Conservation (phyloP, 345 rosid species). For the Toxicodendron radicans region DNA sequence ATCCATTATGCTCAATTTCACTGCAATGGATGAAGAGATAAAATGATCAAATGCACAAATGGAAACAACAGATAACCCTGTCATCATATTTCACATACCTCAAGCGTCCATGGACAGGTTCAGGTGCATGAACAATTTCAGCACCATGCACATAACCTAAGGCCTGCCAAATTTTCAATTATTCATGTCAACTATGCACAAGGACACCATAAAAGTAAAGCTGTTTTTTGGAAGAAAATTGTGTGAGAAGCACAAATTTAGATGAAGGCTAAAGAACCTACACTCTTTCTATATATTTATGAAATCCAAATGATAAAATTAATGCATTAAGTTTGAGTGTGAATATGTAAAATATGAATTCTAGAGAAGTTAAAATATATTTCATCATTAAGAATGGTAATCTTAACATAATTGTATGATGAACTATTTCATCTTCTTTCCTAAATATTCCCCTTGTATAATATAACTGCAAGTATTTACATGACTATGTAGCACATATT, state of each 20-base stretch:
- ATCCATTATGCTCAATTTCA: slow-evolving; percentile 83
- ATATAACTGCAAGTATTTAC: too few species aligned
- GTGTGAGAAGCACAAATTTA: not conserved
- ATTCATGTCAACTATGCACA: slow-evolving; percentile 6
- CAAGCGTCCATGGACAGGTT: slow-evolving; percentile 94
- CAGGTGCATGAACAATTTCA: slow-evolving; percentile 76
- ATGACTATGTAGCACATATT: too few species aligned
- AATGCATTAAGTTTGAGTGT: not conserved
- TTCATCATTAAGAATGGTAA: too few species aligned
- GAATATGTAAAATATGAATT: not conserved
- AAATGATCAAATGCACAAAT: slow-evolving; percentile 6
- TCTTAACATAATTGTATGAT: too few species aligned
- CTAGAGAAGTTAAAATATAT: too few species aligned
- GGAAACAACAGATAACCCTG: slow-evolving; percentile 9
- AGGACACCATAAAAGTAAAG: not conserved
- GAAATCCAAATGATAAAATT: too few species aligned
- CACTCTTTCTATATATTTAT: too few species aligned
- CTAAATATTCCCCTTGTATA: too few species aligned
- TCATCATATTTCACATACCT: slow-evolving; percentile 52
- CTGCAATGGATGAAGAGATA: slow-evolving; percentile 36
- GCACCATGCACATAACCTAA: slow-evolving; percentile 92
- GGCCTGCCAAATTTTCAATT: slow-evolving; percentile 55
- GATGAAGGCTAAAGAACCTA: not conserved
- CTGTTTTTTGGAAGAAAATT: not conserved
- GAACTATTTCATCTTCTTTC: too few species aligned